Base-by-base conservation (phyloP, 2,329 filamentous ascomycete genomes). In the Xylariales sp. region DNA sequence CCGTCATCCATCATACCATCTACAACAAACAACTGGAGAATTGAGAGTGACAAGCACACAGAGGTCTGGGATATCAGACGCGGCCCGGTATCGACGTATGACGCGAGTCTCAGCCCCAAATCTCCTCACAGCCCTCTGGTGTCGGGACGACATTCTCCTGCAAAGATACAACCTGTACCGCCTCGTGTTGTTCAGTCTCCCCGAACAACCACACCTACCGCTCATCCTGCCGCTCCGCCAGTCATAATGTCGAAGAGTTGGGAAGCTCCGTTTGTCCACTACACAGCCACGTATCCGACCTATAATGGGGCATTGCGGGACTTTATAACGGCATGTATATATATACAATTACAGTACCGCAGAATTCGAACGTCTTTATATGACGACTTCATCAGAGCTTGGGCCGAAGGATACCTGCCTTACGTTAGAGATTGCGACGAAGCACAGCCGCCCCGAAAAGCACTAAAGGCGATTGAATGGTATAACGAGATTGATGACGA, bases 381-480 rank as follows among this genome's bases (percentile, higher is more conserved):
- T 57, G 78, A 80, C 32, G 78, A 80, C 49, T 80, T 79, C 48
- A 77, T 80, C 45, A 73, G 78, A 52, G 77, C 75, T 28, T 78
- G 78, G 72, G 67, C 71, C 6, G 73, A 78, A 54, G 75, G 72
- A 16, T 80, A 79, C 50, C 18, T 77, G 1, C 68, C 73, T 6
- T 80, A 80, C 34, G 71, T 78, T 14, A 63, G 53, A 53, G 64
- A 73, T 34, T 78, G 74, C 41, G 75, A 78, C 39, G 66, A 70
- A 10, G 62, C 69, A 1, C 28, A 74, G 1, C 67, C 74, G 4
- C 73, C 71, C 5, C 45, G 64, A 2, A 71, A 73, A 54, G 71
- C 73, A 0, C 49, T 78, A 46, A 73, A 66, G 16, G 76, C 77
- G 16, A 74, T 78, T 36, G 73, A 76, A 9, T 80, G 78, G 78